Conservation (phyloP, 2,329 filamentous ascomycete species). For the Colletotrichum sp. region DNA sequence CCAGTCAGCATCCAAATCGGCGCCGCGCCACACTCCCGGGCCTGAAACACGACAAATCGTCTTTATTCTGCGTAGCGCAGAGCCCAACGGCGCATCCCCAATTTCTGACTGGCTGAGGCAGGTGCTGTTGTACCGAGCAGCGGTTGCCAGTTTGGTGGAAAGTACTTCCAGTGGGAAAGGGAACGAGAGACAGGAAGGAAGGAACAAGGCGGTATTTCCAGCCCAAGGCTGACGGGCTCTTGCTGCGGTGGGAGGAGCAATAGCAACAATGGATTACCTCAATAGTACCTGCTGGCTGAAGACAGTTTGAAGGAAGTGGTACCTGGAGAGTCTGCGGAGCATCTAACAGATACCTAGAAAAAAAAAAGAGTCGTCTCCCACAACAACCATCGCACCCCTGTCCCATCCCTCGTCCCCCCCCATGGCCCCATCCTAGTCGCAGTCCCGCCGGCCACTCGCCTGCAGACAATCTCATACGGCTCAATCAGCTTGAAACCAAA, state of each 20-base stretch:
- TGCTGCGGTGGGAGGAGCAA: neutral
- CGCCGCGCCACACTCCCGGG: neutral
- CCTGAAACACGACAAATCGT: constrained; percentile 11
- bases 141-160: neutral
- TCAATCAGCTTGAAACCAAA: constrained; percentile 21
- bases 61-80: neutral
- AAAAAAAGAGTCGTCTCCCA: neutral
- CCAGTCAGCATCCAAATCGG: neutral
- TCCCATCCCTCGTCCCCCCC: neutral
- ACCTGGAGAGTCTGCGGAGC: neutral
- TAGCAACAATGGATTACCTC: neutral
- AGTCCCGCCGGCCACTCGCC: constrained; percentile 1
- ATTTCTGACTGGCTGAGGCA: neutral
- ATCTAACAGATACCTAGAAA: no score
- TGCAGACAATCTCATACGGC: constrained; percentile 18
- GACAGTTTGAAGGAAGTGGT: neutral
- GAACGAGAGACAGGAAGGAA: neutral
- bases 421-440: neutral
- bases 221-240: neutral
- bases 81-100: neutral
- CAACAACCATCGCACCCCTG: constrained; percentile 13
- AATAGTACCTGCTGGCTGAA: neutral
- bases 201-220: neutral
- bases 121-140: neutral
- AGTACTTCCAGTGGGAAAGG: neutral